Percentiles rank a stretch among this genome's conserved stretches.
Evolutionary conservation across 176 grass and related monocot genomes (phyloP).

Genomic region (Olyra latifolia): DNA sequence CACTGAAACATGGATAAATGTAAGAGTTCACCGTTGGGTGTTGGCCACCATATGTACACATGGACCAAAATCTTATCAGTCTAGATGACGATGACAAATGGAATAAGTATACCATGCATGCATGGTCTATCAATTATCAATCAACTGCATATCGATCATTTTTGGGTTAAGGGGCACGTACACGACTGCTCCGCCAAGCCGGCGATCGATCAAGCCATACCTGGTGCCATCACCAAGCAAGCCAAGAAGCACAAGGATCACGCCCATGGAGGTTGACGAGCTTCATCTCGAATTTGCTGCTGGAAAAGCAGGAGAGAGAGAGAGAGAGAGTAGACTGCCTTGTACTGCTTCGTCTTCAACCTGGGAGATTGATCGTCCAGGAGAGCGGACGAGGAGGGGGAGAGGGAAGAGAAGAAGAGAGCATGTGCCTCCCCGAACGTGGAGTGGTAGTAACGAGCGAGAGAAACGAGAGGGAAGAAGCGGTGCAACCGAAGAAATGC

Average conservation of each 20-base stretch:
- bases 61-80: background rate
- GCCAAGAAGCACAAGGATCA: background rate
- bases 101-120: background rate
- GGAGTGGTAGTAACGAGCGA: background rate
- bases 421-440: background rate
- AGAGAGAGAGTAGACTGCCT: background rate
- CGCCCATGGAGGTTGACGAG: background rate
- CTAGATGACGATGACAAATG: background rate
- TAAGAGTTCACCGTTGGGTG: background rate
- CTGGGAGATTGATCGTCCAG: too few species aligned
- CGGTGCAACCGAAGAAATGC: background rate
- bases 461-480: conserved; percentile 16
- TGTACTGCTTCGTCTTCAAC: too few species aligned
- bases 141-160: background rate
- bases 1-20: background rate
- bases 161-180: background rate
- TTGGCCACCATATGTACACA: background rate
- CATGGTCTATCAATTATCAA: background rate
- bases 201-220: background rate
- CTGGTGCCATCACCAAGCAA: background rate
- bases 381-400: too few species aligned
- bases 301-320: background rate
- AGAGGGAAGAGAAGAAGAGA: background rate
- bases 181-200: background rate
- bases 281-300: background rate